Conservation (phyloP, 768 basidiomycete genomes). For the Ephemerocybe angulata region DNA sequence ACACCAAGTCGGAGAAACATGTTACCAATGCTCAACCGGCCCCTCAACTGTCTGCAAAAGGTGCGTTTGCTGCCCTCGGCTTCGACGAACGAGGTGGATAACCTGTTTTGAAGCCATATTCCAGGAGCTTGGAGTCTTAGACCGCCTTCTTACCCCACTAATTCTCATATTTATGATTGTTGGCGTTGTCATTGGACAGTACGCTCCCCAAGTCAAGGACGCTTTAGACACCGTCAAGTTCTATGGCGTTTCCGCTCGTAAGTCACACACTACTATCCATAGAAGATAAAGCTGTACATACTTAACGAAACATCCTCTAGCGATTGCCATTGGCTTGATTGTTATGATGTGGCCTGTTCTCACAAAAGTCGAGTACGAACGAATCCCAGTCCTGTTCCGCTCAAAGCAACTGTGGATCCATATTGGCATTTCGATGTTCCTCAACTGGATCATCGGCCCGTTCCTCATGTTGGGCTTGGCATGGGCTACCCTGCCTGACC, state of each 20-base stretch:
- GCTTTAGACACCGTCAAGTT: constrained; percentile 63
- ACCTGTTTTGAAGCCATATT: constrained; percentile 29
- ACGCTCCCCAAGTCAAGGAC: constrained; percentile 51
- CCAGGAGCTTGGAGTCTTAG: constrained; percentile 44
- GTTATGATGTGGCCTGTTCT: constrained; percentile 88
- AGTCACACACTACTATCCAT: constrained; percentile 26
- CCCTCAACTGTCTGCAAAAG: neutral
- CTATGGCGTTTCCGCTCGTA: constrained; percentile 73
- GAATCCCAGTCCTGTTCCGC: constrained; percentile 52
- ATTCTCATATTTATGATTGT: constrained; percentile 72
- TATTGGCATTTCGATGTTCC: constrained; percentile 57
- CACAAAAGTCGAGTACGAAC: constrained; percentile 75
- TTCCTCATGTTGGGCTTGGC: constrained; percentile 82
- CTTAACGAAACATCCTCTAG: constrained; percentile 32
- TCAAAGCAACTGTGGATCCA: constrained; percentile 61
- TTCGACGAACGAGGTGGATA: neutral
- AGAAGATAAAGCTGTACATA: neutral
- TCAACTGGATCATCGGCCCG: constrained; percentile 83
- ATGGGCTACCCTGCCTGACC: constrained; percentile 82
- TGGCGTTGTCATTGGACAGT: constrained; percentile 73
- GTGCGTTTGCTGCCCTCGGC: neutral
- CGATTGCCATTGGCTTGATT: constrained; percentile 76
- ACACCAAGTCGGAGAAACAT: no score
- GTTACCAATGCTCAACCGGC: no score
- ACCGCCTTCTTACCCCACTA: constrained; percentile 60